phyloP scores from a whole-genome alignment of 2,329 filamentous ascomycete genomes.

The Lasiodiplodia sp. region DNA sequence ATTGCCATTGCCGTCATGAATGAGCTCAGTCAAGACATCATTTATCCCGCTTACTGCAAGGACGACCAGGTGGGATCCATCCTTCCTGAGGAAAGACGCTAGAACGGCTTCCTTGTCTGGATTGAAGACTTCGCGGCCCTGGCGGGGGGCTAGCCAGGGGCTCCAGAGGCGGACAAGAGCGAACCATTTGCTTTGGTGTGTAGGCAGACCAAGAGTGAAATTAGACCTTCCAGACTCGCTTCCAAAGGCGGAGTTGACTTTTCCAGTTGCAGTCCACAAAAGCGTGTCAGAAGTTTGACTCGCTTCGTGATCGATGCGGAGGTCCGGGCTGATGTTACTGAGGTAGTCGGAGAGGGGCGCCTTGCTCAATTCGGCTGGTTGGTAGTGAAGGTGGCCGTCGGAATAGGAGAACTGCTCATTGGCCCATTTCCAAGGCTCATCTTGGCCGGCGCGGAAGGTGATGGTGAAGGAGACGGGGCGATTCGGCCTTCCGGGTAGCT shows the following conservation, averaged over 20 bases:
- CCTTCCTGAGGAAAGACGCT: conserved; percentile 74
- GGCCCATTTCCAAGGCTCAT: conserved; percentile 73
- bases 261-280: conserved; percentile 72
- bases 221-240: conserved; percentile 65
- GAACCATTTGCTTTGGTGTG: conserved; percentile 76
- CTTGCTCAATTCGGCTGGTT: conserved; percentile 43
- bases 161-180: conserved; percentile 79
- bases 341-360: conserved; percentile 64
- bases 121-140: conserved; percentile 72
- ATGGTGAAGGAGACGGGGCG: conserved; percentile 70
- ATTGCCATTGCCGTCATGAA: conserved; percentile 68
- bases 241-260: conserved; percentile 63
- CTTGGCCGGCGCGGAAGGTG: conserved; percentile 66
- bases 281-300: conserved; percentile 73
- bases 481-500: conserved; percentile 54
- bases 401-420: conserved; percentile 67
- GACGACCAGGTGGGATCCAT: conserved; percentile 78
- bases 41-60: conserved; percentile 78
- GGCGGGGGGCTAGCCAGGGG: conserved; percentile 88
- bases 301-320: conserved; percentile 60
- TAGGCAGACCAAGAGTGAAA: conserved; percentile 69
- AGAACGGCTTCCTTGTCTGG: conserved; percentile 81
- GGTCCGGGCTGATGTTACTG: conserved; percentile 61
- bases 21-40: conserved; percentile 73
- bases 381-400: conserved; percentile 70